These are phyloP conservation scores for Cordyceps javanica DNA, from an alignment of 2,329 filamentous ascomycete genomes.

Conservation along the genomic window DNA sequence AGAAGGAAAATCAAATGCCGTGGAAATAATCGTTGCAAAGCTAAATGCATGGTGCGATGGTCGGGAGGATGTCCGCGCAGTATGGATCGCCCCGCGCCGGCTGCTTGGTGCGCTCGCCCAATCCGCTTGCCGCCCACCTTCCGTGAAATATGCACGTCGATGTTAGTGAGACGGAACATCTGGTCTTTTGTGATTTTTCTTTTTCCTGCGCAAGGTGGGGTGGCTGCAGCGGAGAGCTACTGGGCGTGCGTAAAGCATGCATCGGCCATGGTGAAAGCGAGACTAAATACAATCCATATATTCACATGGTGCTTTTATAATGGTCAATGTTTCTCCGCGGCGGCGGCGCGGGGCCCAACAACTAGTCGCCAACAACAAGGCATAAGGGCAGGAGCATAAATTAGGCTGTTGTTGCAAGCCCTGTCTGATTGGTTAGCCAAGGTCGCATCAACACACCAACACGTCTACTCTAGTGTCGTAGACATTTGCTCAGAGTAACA, in stretches of 20 bases:
- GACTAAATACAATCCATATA: too few relatives aligned
- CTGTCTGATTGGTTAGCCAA: neutral
- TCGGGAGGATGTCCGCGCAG: neutral
- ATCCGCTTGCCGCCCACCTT: neutral
- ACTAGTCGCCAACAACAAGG: too few relatives aligned
- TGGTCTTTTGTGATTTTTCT: neutral
- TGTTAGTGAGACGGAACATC: neutral
- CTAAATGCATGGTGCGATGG: neutral
- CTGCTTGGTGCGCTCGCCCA: neutral
- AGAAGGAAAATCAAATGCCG: neutral
- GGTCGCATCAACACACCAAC: neutral
- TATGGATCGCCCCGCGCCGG: neutral
- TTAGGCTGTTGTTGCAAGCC: too few relatives aligned
- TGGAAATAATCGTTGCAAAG: neutral
- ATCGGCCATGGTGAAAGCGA: too few relatives aligned
- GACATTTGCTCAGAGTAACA: neutral
- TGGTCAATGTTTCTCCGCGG: too few relatives aligned
- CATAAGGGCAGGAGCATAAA: neutral
- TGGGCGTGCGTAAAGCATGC: too few relatives aligned
- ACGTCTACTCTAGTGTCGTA: neutral
- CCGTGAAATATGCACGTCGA: neutral
- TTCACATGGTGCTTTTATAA: too few relatives aligned
- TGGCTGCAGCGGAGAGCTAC: too few relatives aligned
- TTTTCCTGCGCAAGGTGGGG: neutral
- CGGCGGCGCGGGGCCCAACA: too few relatives aligned